Conservation (phyloP, 78 protist genomes). For the Guillardia theta region DNA sequence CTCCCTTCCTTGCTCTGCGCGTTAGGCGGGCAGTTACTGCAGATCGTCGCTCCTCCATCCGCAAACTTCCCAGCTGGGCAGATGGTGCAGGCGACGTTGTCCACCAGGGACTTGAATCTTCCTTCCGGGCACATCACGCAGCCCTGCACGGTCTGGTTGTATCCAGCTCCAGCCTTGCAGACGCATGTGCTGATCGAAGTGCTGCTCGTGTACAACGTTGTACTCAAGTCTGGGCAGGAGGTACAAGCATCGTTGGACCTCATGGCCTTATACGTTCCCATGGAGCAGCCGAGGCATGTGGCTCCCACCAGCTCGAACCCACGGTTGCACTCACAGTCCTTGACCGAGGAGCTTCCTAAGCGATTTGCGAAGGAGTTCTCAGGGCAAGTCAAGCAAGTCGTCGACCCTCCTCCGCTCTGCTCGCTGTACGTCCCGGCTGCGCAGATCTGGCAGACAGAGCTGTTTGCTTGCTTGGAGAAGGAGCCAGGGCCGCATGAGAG, state of each 20-base stretch:
- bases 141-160: too few species aligned
- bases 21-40: background rate
- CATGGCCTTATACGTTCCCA: background rate
- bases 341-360: background rate
- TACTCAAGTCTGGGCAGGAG: background rate
- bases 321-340: background rate
- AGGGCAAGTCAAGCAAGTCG: too few species aligned
- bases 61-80: background rate
- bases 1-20: too few species aligned
- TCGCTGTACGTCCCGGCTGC: background rate
- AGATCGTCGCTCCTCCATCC: background rate
- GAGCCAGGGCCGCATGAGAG: background rate
- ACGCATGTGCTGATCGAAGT: background rate
- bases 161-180: background rate
- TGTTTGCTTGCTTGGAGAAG: background rate
- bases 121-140: background rate
- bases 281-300: background rate
- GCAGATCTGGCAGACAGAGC: background rate
- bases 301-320: conserved; percentile 9
- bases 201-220: background rate
- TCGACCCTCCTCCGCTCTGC: too few species aligned
- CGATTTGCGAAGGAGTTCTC: background rate
- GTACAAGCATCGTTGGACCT: background rate
- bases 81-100: background rate
- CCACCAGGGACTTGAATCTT: background rate